Conservation (phyloP, 202 grass and related monocot genomes). For the Carex sylvatica region DNA sequence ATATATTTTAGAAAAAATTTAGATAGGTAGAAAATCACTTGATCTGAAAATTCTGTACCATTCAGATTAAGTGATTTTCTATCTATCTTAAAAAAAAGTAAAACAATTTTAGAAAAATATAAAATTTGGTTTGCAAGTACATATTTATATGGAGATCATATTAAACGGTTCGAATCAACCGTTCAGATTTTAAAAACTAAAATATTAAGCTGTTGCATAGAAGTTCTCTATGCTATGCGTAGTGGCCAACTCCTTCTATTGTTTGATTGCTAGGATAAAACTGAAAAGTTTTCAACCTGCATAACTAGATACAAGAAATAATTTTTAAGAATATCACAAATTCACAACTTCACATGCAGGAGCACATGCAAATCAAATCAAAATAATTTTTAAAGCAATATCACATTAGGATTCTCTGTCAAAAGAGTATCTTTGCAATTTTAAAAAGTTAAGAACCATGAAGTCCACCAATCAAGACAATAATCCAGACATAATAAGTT, state of each 20-base stretch:
- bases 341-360: constrained; percentile 1
- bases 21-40: too few species aligned
- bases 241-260: not conserved
- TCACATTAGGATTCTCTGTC: constrained; percentile 23
- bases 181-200: too few species aligned
- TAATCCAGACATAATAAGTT: constrained; percentile 8
- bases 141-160: too few species aligned
- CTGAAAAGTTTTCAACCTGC: not conserved
- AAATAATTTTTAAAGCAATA: constrained; percentile 22
- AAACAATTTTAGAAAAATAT: too few species aligned
- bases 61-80: too few species aligned
- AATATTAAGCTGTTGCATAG: too few species aligned
- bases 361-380: constrained; percentile 2
- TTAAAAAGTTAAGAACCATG: not conserved
- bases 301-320: not conserved
- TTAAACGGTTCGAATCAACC: too few species aligned
- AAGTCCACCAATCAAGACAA: constrained; percentile 12
- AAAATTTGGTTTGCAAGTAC: too few species aligned
- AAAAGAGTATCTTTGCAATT: constrained; percentile 18
- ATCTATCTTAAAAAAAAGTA: too few species aligned
- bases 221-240: too few species aligned
- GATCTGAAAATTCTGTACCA: too few species aligned
- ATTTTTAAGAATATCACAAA: not conserved
- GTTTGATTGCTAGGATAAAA: constrained; percentile 5
- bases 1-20: too few species aligned